phyloP scores from a whole-genome alignment of 169 alveolate genomes.

The Babesia bovis region DNA sequence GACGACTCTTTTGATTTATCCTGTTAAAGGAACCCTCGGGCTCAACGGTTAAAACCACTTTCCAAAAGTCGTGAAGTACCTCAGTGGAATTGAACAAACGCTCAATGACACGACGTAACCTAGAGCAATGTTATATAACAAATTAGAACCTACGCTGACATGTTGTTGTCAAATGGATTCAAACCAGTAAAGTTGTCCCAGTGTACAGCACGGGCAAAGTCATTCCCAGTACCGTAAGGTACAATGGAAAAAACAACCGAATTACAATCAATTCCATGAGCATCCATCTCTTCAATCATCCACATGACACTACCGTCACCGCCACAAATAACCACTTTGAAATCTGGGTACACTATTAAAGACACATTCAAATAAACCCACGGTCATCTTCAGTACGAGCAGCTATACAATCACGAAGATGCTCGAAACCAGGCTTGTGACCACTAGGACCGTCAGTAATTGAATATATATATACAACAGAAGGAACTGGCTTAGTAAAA shows the following conservation, averaged over 20 bases:
- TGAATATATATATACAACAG: conserved; percentile 60
- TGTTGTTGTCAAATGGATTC: conserved; percentile 76
- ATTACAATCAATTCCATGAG: conserved; percentile 74
- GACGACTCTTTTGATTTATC: conserved; percentile 71
- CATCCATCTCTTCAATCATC: conserved; percentile 84
- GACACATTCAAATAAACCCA: not conserved
- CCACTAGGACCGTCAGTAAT: conserved; percentile 80
- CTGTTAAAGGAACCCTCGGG: conserved; percentile 83
- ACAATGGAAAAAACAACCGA: conserved; percentile 84
- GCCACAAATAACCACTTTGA: conserved; percentile 88
- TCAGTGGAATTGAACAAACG: conserved; percentile 77
- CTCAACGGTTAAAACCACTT: conserved; percentile 79
- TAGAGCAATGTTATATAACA: not conserved
- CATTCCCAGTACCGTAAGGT: conserved; percentile 96
- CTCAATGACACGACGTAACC: conserved; percentile 75
- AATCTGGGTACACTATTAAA: not conserved
- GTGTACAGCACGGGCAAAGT: conserved; percentile 89
- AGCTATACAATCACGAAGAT: conserved; percentile 30
- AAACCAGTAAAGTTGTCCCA: conserved; percentile 82
- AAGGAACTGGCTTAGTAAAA: conserved; percentile 48
- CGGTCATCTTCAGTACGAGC: conserved; percentile 10
- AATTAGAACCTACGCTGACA: conserved; percentile 65
- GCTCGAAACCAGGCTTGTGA: conserved; percentile 77
- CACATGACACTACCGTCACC: conserved; percentile 96
- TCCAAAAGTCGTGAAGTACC: conserved; percentile 89